These are phyloP conservation scores for Eucalyptus erythrocorys DNA, from an alignment of 345 rosid species.

Conservation along the genomic window DNA sequence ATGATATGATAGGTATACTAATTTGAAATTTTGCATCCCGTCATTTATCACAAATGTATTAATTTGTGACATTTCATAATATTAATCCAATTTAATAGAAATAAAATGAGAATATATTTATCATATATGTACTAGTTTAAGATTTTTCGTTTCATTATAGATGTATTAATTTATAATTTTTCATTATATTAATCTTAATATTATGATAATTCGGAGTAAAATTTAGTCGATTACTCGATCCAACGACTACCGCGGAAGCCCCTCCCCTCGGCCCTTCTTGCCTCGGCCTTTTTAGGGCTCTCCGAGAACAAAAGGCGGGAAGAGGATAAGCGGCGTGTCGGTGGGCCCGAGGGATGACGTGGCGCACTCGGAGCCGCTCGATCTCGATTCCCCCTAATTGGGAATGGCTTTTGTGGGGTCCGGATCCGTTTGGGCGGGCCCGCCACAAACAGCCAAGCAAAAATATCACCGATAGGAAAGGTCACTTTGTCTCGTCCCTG, in stretches of 20 bases:
- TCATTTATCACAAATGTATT: too few species aligned
- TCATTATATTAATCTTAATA: neutral
- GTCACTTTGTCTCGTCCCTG: neutral
- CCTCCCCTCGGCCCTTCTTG: neutral
- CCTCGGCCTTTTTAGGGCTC: neutral
- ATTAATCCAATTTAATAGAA: too few species aligned
- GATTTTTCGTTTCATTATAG: fast-evolving
- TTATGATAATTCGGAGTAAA: neutral
- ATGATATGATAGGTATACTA: too few species aligned
- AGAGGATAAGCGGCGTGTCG: neutral
- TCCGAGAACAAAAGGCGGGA: neutral
- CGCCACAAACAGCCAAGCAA: neutral
- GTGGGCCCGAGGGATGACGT: neutral
- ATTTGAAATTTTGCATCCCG: too few species aligned
- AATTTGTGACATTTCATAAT: too few species aligned
- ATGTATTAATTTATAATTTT: fast-evolving
- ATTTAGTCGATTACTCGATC: neutral
- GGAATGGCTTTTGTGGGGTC: neutral
- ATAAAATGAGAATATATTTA: fast-evolving
- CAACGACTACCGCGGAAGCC: neutral
- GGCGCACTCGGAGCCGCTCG: neutral
- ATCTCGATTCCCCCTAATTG: neutral
- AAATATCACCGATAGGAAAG: neutral
- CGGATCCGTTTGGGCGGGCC: neutral
- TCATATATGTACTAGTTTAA: too few species aligned